Base-by-base conservation (phyloP, 345 rosid species). In the Arabidopsis thaliana region DNA sequence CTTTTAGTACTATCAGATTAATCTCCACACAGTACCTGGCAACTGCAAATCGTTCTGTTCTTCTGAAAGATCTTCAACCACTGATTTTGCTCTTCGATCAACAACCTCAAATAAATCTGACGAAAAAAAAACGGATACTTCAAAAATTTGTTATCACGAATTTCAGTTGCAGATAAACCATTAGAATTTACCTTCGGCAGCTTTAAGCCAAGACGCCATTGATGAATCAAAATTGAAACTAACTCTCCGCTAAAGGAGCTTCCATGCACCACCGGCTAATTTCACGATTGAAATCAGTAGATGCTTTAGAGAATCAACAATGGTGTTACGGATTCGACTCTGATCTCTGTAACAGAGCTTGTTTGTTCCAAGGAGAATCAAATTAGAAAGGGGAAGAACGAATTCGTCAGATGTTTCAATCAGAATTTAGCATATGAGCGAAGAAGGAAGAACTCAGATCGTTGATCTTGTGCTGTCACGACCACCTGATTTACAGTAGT, bases 131-230 rank as follows among this genome's bases (percentile, higher is more conserved):
- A 64, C 9, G 16, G 13, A 69, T 33, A 55, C 44, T 32, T 65
- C 52, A 55, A 56, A 56, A 45, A 76, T 10, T 48, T 44, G 46
- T 41, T 48, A 53, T 46, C 20, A 1, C 9, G 0, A 9, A 0
- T 8, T 30, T 9, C 33, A 48, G 33, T 67, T 67, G 68, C 8
- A 67, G 10, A 38, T 42, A 71, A 49, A 24, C 10, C 58, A 60
- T 24, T 77, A 33, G 12, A 87, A 40, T 83, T 28, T 52, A 94
- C 98, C 98, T 94, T 94, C 98, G 32, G 99, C 99, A 60, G 89
- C 97, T 83, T 92, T 95, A 59, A 95, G 92, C 99, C 99, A 95
- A 73, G 91, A 85, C 74, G 96, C 93, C 98, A 95, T 95, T 73
- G 76, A 68, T 69, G 74, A 37, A 67, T 68, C 65, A 34, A 69